Percentiles rank a stretch among this genome's conserved stretches.
phyloP scores from a whole-genome alignment of 2,329 filamentous ascomycete genomes.

The Scedosporium dehoogii region DNA sequence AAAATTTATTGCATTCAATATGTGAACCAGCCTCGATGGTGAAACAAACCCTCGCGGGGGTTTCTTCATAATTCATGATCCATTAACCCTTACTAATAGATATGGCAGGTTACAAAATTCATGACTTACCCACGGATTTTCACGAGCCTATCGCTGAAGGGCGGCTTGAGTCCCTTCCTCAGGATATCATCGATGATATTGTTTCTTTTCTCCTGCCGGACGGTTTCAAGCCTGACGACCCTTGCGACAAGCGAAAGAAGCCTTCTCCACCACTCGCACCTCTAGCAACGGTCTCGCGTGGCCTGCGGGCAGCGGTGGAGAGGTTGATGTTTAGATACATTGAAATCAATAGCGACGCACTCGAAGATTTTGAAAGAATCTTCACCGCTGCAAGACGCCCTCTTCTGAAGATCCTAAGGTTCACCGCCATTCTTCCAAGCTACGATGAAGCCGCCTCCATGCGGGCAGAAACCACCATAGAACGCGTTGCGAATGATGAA shows the following conservation, averaged over 20 bases:
- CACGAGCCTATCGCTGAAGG: no score
- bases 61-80: no score
- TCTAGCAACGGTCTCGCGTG: neutral
- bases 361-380: neutral
- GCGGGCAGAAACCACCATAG: neutral
- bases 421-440: neutral
- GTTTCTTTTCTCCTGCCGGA: neutral
- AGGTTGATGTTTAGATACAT: neutral
- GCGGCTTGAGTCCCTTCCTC: neutral
- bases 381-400: neutral
- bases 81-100: no score
- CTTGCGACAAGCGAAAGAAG: neutral
- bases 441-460: neutral
- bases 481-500: neutral
- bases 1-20: no score
- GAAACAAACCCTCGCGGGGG: no score
- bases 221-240: neutral
- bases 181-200: neutral
- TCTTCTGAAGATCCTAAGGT: neutral
- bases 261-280: neutral
- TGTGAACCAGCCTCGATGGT: no score
- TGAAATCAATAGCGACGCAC: neutral
- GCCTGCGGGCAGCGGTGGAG: neutral
- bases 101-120: no score
- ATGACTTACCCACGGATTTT: no score